Conservation (phyloP, 1,284 basidiomycete genomes). For the Mixia osmundae region DNA sequence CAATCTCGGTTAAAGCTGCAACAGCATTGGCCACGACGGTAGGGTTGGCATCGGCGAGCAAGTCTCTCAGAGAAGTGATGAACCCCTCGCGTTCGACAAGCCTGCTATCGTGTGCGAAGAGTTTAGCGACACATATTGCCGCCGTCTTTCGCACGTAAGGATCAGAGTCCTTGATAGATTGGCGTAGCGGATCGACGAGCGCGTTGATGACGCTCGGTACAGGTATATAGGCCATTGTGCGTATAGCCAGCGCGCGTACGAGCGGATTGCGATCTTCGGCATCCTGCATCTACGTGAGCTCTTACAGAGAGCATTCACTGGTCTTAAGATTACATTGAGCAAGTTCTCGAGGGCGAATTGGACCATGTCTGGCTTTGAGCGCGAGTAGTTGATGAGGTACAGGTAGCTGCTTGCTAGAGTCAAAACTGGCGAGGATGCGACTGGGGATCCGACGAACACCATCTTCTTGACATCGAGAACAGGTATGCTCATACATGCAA, state of each 20-base stretch:
- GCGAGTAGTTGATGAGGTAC: slow-evolving; percentile 76
- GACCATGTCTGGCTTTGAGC: slow-evolving; percentile 65
- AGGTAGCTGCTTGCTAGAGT: slow-evolving; percentile 33
- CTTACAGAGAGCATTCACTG: neutral
- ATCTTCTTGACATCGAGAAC: slow-evolving; percentile 97
- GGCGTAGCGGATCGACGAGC: slow-evolving; percentile 58
- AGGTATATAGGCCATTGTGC: slow-evolving; percentile 89
- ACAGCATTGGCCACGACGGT: slow-evolving; percentile 90
- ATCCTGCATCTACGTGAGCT: slow-evolving; percentile 32
- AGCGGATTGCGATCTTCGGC: slow-evolving; percentile 77
- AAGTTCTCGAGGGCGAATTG: slow-evolving; percentile 69
- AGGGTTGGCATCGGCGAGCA: slow-evolving; percentile 77
- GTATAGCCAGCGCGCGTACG: slow-evolving; percentile 72
- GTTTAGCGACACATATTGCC: slow-evolving; percentile 71
- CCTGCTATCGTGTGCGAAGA: slow-evolving; percentile 61
- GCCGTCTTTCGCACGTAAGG: slow-evolving; percentile 93
- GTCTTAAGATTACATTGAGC: slow-evolving; percentile 38
- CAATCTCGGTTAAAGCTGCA: slow-evolving; percentile 73
- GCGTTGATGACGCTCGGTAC: slow-evolving; percentile 55
- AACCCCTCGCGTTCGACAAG: slow-evolving; percentile 65
- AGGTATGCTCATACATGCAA: slow-evolving; percentile 56
- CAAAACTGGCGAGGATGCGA: slow-evolving; percentile 33
- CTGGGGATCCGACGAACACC: slow-evolving; percentile 24
- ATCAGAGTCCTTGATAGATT: slow-evolving; percentile 68
- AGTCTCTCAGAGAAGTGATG: slow-evolving; percentile 58